Base-by-base conservation (phyloP, 2,329 filamentous ascomycete genomes). In the Penicillium occitanis region DNA sequence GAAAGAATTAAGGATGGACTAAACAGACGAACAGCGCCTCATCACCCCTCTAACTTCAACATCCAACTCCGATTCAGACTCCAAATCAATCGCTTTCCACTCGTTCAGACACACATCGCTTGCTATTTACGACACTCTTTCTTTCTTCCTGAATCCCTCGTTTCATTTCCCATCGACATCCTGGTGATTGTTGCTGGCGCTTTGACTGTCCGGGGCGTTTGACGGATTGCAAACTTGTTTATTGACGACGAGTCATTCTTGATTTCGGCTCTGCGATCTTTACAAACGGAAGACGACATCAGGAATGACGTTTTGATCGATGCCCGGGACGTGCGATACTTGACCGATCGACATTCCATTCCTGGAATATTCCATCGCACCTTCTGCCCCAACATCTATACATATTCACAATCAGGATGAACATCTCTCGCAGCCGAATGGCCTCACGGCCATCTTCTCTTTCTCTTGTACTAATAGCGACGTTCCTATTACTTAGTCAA, bases 301-400 rank as follows among this genome's bases (percentile, higher is more conserved):
- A 30, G 50, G 51, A 58, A 64, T 48, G 62, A 64, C 40, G 40
- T 46, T 58, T 17, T 64, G 40, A 35, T 46, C 25, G n/a, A 40
- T 55, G 40, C 19, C 13, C 40, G 30, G 22, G 28, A 64, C 62
- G 40, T 63, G 35, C 51, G 42, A 64, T 40, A 48, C 3, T 58
- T 58, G 46, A 64, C 37, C 48, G 46, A 62, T 40, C 44, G 13
- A 42, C 61, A 57, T 64, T 64, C 28, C 62, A 64, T 64, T 58
- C 62, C 62, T 46, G 62, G 62, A 64, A 64, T 40, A 48, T 64
- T 58, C 62, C n/a, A 28, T 19, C 61, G 53, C 25, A 30, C 57
- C 40, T 64, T 58, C 51, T 28, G 46, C 62, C 8, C 22, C 40
- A 50, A 58, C 13, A 11, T 30, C 14, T 30, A 46, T 60, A 60